These are phyloP conservation scores for Bassia scoparia DNA, from an alignment of 148 eudicot genomes.

Conservation along the genomic window DNA sequence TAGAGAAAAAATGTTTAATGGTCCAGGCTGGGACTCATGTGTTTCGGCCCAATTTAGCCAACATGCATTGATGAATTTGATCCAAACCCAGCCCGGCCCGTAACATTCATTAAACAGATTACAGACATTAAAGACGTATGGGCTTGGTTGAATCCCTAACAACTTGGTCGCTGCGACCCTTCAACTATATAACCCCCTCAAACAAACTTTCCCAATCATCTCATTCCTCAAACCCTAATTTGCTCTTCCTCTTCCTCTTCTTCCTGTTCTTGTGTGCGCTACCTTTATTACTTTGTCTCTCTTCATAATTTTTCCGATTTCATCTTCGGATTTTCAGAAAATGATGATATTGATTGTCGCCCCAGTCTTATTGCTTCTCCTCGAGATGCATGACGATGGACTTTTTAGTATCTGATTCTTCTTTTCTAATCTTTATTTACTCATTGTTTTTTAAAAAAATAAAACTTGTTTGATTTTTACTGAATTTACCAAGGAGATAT, in stretches of 20 bases:
- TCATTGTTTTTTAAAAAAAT: background rate
- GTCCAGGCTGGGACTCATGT: too few species aligned
- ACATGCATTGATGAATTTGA: too few species aligned
- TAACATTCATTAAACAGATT: too few species aligned
- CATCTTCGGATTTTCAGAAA: background rate
- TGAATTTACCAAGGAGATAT: slow-evolving; percentile 9
- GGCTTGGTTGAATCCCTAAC: too few species aligned
- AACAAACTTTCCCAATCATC: background rate
- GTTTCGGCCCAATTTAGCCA: too few species aligned
- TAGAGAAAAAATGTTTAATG: too few species aligned
- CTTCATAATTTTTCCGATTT: background rate
- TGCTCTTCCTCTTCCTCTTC: background rate
- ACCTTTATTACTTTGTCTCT: background rate
- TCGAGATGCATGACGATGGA: slow-evolving; percentile 32
- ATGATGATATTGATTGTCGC: slow-evolving; percentile 36
- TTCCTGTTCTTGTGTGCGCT: too few species aligned
- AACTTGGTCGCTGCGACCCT: too few species aligned
- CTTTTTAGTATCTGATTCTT: slow-evolving; percentile 31
- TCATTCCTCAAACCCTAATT: background rate
- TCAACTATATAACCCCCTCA: background rate
- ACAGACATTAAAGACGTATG: too few species aligned
- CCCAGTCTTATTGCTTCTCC: slow-evolving; percentile 35
- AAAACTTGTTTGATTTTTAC: background rate
- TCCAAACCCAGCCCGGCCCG: too few species aligned
- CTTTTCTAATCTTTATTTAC: background rate